These are phyloP conservation scores for Mesotaenium endlicherianum DNA, from an alignment of 139 green algal genomes.

Conservation along the genomic window DNA sequence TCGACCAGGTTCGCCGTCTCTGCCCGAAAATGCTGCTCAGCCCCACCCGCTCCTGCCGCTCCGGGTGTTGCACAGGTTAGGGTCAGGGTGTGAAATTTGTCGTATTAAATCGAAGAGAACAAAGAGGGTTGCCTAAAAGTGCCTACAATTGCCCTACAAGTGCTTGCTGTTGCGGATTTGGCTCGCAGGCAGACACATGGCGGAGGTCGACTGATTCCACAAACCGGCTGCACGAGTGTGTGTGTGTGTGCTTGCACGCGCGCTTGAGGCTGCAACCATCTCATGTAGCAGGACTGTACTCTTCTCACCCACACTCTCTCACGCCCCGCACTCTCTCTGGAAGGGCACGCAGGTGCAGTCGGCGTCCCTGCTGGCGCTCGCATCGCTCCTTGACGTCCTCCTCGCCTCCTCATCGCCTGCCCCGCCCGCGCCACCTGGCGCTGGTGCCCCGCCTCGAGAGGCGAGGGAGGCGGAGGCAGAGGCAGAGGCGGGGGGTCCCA, in stretches of 20 bases:
- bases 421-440: not conserved
- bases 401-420: no score
- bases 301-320: no score
- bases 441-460: not conserved
- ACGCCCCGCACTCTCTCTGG: no score
- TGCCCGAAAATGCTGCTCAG: not conserved
- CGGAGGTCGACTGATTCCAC: no score
- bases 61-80: not conserved
- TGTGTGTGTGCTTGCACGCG: not conserved
- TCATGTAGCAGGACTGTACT: no score
- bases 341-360: conserved; percentile 27
- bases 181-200: no score
- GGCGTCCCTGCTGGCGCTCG: conserved; percentile 57
- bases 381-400: conserved; percentile 57
- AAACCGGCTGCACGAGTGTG: no score
- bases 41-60: not conserved
- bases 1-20: conserved; percentile 61
- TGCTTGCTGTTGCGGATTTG: not conserved
- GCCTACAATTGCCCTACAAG: not conserved
- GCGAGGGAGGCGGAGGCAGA: not conserved
- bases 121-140: not conserved
- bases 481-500: not conserved
- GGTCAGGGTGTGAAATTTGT: not conserved
- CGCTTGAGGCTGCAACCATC: no score
- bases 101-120: not conserved